phyloP scores from a whole-genome alignment of 2,329 filamentous ascomycete species.

The Botryotinia convoluta region DNA sequence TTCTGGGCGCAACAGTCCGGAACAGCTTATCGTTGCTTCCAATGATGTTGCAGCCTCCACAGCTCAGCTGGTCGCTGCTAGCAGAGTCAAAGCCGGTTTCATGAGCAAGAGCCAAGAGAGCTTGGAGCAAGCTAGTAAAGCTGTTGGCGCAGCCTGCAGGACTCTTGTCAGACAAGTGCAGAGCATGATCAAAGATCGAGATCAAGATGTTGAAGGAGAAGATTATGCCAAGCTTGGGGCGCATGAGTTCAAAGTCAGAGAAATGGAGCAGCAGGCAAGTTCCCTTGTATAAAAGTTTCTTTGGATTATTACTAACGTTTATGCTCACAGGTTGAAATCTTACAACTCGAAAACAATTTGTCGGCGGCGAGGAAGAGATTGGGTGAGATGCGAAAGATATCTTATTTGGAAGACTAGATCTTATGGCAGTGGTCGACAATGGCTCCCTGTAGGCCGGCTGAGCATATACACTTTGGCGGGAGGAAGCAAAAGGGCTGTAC shows the following conservation, averaged over 20 bases:
- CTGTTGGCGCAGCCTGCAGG: constrained; percentile 85
- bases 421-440: background rate
- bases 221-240: constrained; percentile 86
- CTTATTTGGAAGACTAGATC: constrained; percentile 37
- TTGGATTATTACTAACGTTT: constrained; percentile 20
- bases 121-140: constrained; percentile 87
- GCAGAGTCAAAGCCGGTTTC: constrained; percentile 94
- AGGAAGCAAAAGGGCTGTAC: background rate
- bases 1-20: constrained; percentile 84
- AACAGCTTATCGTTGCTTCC: constrained; percentile 95
- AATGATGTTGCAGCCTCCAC: constrained; percentile 97
- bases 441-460: background rate
- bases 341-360: constrained; percentile 88
- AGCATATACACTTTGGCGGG: background rate
- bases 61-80: constrained; percentile 92
- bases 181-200: constrained; percentile 84
- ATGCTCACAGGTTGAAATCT: constrained; percentile 77
- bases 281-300: background rate
- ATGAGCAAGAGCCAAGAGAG: constrained; percentile 96
- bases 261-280: constrained; percentile 99
- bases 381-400: constrained; percentile 78
- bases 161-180: constrained; percentile 90
- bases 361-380: constrained; percentile 75
- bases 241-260: constrained; percentile 96
- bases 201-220: constrained; percentile 75